Conservation (phyloP, 139 green algal genomes). For the Bryopsis sp. region DNA sequence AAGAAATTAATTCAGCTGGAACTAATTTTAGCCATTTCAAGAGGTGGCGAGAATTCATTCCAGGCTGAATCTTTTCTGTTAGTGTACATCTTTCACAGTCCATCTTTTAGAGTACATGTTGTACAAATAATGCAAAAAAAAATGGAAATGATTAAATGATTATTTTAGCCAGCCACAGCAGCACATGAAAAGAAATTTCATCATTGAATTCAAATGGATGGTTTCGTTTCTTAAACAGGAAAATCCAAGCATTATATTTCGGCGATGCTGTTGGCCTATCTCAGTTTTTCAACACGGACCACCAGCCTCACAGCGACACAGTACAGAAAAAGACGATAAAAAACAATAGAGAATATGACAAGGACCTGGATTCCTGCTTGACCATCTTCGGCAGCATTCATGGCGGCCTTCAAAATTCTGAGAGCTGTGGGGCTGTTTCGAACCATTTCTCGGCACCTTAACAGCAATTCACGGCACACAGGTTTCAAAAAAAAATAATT, state of each 20-base stretch:
- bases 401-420: constrained; percentile 78
- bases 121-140: too few relatives aligned
- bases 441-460: constrained; percentile 90
- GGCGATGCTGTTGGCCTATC: not conserved
- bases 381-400: constrained; percentile 95
- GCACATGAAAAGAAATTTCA: too few relatives aligned
- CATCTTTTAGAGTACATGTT: too few relatives aligned
- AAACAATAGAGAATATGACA: not conserved
- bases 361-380: constrained; percentile 77
- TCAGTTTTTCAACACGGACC: not conserved
- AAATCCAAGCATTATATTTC: not conserved
- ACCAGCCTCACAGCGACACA: not conserved
- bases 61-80: too few relatives aligned
- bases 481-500: not conserved
- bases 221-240: too few relatives aligned
- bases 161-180: too few relatives aligned
- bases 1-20: not conserved
- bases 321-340: not conserved
- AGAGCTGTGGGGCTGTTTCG: constrained; percentile 89
- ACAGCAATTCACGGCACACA: not conserved
- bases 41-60: not conserved
- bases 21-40: too few relatives aligned
- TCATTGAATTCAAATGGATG: too few relatives aligned
- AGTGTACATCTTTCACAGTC: too few relatives aligned
- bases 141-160: too few relatives aligned